Base-by-base conservation (phyloP, 768 basidiomycete species). In the Mycena galopus region DNA sequence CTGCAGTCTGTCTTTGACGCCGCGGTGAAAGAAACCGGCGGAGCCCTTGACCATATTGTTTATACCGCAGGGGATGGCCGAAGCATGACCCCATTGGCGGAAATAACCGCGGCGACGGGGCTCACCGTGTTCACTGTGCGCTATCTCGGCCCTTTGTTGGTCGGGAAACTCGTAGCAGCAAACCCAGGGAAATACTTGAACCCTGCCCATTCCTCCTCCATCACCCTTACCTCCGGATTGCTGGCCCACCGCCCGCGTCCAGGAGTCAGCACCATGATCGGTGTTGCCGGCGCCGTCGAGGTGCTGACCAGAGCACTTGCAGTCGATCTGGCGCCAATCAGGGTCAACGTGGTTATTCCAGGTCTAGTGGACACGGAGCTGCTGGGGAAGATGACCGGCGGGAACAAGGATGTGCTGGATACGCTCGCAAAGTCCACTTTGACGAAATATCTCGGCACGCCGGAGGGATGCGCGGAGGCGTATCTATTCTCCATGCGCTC, bases 111-210 rank as follows among this genome's bases (percentile, higher is more conserved):
- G 27, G 10, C 35, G 51, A 57, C 12, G 25, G 65, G 25, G 55
- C 25, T 66, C 32, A 2, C 16, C 4, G 3, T 37, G n/a, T 56
- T 66, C 55, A 66, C 65, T 21, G 55, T 65, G 32, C 64, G 64
- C 33, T 65, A 53, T 21, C 51, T 51, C 50, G 50, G 33, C 23
- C 51, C 64, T 4, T 21, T 66, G 37, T 16, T 66, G 37, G 30
- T 66, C 25, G 65, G 65, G n/a, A 66, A 66, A 25, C 39, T 66
- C 16, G 21, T 66, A 37, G 65, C 65, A n/a, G 65, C 65, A 17
- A 37, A 66, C 42, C 65, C 65, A 8, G 65, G 55, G 23, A 51
- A 50, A 51, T 66, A 51, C 12, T 14, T 51, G 50, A 51, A 51
- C n/a, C 9, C 50, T 25, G 50, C 50, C 5, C 11, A 23, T 14